Percentiles rank a stretch among this genome's conserved stretches.
Conservation (phyloP, 495 filamentous ascomycete species). For the Annulohypoxylon nitens region DNA sequence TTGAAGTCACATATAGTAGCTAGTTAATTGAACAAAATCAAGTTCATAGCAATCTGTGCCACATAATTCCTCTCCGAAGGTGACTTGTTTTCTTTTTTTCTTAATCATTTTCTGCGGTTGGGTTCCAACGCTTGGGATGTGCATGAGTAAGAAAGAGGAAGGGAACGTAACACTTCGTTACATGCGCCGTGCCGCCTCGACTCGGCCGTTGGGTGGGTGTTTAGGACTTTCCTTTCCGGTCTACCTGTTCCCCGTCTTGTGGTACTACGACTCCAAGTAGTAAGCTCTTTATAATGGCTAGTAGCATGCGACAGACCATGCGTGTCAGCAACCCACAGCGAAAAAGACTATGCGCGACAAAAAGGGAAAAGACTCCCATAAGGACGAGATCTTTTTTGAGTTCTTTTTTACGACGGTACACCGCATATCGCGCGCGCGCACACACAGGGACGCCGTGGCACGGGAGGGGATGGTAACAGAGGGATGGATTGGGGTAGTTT, state of each 20-base stretch:
- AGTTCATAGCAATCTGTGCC: slow-evolving; percentile 32
- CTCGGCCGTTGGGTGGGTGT: slow-evolving; percentile 20
- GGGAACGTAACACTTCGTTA: slow-evolving; percentile 41
- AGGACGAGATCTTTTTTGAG: neutral
- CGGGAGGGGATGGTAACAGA: neutral
- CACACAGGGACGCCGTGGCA: neutral
- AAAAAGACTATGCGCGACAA: neutral
- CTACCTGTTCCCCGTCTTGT: slow-evolving; percentile 17
- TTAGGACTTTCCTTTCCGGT: slow-evolving; percentile 36
- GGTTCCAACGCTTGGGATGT: slow-evolving; percentile 30
- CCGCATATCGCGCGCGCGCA: slow-evolving; percentile 5
- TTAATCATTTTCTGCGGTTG: slow-evolving; percentile 7
- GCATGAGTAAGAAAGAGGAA: slow-evolving; percentile 25
- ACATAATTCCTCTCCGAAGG: neutral
- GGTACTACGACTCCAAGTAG: slow-evolving; percentile 15
- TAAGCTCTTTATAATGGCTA: slow-evolving; percentile 15
- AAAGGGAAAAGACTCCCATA: neutral
- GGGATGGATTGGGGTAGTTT: slow-evolving; percentile 5
- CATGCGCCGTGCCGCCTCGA: slow-evolving; percentile 35
- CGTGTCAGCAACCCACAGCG: slow-evolving; percentile 29
- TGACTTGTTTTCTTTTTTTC: neutral
- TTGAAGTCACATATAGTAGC: slow-evolving; percentile 39
- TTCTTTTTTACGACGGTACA: slow-evolving; percentile 9
- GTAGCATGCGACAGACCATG: slow-evolving; percentile 16
- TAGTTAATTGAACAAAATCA: slow-evolving; percentile 46